Evolutionary conservation across 352 stramenopile species (phyloP).

Genomic region (Thalassiosira ordinaria): DNA sequence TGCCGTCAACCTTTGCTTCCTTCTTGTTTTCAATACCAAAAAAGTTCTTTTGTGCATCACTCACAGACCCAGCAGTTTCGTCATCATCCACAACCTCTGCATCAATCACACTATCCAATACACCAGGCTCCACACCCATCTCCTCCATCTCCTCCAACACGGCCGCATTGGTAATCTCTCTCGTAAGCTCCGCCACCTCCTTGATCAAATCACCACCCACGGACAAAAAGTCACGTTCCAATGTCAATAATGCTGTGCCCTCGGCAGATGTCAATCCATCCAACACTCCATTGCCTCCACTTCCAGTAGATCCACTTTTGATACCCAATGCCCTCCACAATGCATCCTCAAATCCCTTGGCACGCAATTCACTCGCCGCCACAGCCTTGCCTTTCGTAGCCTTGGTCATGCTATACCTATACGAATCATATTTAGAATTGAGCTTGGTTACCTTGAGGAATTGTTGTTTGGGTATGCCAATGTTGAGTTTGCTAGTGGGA

Average conservation of each 20-base stretch:
- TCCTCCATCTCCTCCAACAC: constrained; percentile 72
- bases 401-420: constrained; percentile 72
- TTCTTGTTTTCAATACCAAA: constrained; percentile 12
- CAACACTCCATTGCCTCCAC: neutral
- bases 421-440: constrained; percentile 75
- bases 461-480: constrained; percentile 69
- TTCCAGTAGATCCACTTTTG: neutral
- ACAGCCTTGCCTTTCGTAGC: constrained; percentile 70
- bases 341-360: constrained; percentile 65
- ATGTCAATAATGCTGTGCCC: constrained; percentile 58
- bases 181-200: constrained; percentile 49
- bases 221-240: constrained; percentile 76
- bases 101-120: constrained; percentile 59
- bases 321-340: constrained; percentile 49
- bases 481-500: constrained; percentile 62
- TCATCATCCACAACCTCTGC: constrained; percentile 33
- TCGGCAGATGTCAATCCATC: constrained; percentile 25
- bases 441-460: constrained; percentile 76
- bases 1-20: neutral
- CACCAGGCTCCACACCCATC: constrained; percentile 59
- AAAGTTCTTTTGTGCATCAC: constrained; percentile 17
- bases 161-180: constrained; percentile 54
- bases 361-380: constrained; percentile 62
- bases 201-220: constrained; percentile 54
- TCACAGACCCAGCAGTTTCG: constrained; percentile 8